These are phyloP conservation scores for Leccinum fuscescens DNA, from an alignment of 1,284 basidiomycete species.

Conservation along the genomic window DNA sequence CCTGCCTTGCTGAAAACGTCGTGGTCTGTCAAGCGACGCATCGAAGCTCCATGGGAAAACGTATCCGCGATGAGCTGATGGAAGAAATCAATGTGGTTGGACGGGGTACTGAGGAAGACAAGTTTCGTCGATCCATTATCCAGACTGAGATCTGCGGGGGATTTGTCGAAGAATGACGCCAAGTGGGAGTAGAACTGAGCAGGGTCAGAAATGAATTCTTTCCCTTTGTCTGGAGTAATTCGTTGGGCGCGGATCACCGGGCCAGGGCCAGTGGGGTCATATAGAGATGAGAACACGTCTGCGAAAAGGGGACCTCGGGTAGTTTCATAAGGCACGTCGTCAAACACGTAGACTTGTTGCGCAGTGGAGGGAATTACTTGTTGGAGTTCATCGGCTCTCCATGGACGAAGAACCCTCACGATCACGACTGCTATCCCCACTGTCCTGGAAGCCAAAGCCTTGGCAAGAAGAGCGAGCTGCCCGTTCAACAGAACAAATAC, in stretches of 20 bases:
- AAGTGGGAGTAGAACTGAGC: constrained; percentile 49
- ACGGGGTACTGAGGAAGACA: constrained; percentile 61
- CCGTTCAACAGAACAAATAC: constrained; percentile 70
- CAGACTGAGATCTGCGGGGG: constrained; percentile 18
- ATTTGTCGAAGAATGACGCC: constrained; percentile 30
- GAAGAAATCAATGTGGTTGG: constrained; percentile 51
- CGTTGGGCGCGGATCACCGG: constrained; percentile 57
- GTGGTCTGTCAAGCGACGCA: constrained; percentile 61
- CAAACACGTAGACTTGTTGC: constrained; percentile 64
- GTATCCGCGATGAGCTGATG: constrained; percentile 56
- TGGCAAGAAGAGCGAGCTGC: constrained; percentile 59
- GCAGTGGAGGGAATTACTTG: constrained; percentile 56
- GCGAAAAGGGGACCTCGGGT: constrained; percentile 66
- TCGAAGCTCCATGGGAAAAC: constrained; percentile 53
- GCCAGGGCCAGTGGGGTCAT: constrained; percentile 40
- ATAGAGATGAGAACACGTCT: constrained; percentile 67
- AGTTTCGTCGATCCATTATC: constrained; percentile 43
- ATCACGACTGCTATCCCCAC: constrained; percentile 60
- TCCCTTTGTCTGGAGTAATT: constrained; percentile 54
- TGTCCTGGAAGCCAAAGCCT: constrained; percentile 45
- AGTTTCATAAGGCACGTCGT: constrained; percentile 66
- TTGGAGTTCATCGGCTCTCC: constrained; percentile 64
- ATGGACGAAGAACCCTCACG: constrained; percentile 76
- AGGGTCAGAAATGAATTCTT: constrained; percentile 49
- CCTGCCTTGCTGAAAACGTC: constrained; percentile 71